Evolutionary conservation across 805 yeast species (phyloP).

Genomic region (Sugiyamaella boreocaroliniensis): DNA sequence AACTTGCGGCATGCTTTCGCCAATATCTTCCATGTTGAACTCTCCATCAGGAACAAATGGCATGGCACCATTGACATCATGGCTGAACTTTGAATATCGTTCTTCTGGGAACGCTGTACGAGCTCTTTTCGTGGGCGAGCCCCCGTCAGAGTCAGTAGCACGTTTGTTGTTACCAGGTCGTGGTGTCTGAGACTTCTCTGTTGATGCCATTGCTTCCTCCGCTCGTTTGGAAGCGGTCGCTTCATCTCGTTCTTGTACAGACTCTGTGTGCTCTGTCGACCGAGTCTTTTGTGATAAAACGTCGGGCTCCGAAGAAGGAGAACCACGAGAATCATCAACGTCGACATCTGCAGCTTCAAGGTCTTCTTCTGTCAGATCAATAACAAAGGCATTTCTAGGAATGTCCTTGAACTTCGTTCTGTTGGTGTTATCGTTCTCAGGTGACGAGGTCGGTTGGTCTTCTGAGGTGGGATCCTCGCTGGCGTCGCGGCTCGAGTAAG

Average conservation of each 20-base stretch:
- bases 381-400: conserved; percentile 4
- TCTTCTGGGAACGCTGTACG: background rate
- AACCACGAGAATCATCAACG: background rate
- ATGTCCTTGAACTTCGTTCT: background rate
- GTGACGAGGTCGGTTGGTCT: background rate
- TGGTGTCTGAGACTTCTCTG: background rate
- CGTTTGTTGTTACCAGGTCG: background rate
- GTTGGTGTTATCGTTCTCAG: too few relatives aligned
- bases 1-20: conserved; percentile 6
- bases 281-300: too few relatives aligned
- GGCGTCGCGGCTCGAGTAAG: background rate
- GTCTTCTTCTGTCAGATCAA: conserved; percentile 8
- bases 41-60: conserved; percentile 28
- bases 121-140: background rate
- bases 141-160: conserved; percentile 2
- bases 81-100: conserved; percentile 1
- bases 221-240: background rate
- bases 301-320: too few relatives aligned
- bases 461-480: background rate
- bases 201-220: background rate
- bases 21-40: conserved; percentile 24
- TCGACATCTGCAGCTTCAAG: background rate
- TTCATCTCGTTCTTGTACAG: background rate
- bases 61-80: conserved; percentile 16
- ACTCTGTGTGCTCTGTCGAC: background rate